Base-by-base conservation (phyloP, 129 eudicot species). In the Kitagawia praeruptora region DNA sequence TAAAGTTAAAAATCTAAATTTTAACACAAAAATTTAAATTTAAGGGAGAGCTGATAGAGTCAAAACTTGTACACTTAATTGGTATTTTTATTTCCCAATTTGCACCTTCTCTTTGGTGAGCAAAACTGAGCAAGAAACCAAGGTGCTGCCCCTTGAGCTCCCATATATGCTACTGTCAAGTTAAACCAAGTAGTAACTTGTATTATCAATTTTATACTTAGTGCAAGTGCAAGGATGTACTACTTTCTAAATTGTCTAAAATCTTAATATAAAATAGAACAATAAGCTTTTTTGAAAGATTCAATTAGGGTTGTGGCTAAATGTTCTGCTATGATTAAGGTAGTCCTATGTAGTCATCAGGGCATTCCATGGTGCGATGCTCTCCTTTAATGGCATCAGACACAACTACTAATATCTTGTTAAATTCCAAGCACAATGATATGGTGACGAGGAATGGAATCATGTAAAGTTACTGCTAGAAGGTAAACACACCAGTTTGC, bases 401-500 rank as follows among this genome's bases (percentile, higher is more conserved):
- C 25, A n/a, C 67, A 9, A 58, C 34, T n/a, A 8, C 14, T 3
- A n/a, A 8, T n/a, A 9, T 34, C 4, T 58, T 58, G 34, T n/a
- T 7, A 58, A 23, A 23, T 58, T 58, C 15, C 34, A 34, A 8
- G 11, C 27, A 56, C 11, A 23, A 4, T 56, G 13, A 56, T 25
- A 56, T 8, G 13, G 4, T 56, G 28, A 56, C 66, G 39, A 70
- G 44, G 25, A 38, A 3, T 7, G 7, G 15, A 19, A 39, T 40
- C 23, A 23, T 25, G 70, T 23, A 67, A 8, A 67, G 34, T 73
- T 19, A 42, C 41, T 18, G 10, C 51, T 31, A 47, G 75, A 31
- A 74, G 85, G 46, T 84, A 82, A 77, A 85, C 93, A 31, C 53
- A 93, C 98, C 95, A 87, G 90, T 87, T 78, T 75, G 85, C 82